Base-by-base conservation (phyloP, 306 rosid genomes). In the Vigna unguiculata region DNA sequence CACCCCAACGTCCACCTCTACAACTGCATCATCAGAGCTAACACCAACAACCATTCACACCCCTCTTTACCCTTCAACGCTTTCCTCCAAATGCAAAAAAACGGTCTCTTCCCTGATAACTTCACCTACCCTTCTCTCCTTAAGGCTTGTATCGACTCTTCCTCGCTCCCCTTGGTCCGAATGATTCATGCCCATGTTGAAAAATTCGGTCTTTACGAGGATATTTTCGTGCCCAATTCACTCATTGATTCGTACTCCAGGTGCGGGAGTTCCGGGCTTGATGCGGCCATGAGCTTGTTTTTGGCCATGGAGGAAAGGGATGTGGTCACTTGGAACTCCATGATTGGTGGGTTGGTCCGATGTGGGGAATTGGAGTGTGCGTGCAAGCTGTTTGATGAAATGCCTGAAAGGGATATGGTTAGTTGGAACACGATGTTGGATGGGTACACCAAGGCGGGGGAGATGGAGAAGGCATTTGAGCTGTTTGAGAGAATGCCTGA, bases 21-120 rank as follows among this genome's bases (percentile, higher is more conserved):
- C 72, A 91, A 93, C 64, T 57, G 86, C 74, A 58, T 93, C 85
- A 90, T 93, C 57, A 76, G 97, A 48, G 94, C 97, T 9, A 90
- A 93, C 74, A 63, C 87, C 20, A 90, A 72, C 6, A 88, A 78
- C 40, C 78, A 81, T 40, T 71, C 90, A 12, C 92, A 88, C 79
- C 71, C 83, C 4, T 84, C 61, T 0, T 80, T 73, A 6, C 88
- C 97, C 2, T 86, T 92, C 9, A 59, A 41, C 0, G 4, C 59
- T 52, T 90, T 90, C 88, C 76, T 84, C 28, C 71, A 79, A 2
- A 86, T 92, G 96, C 97, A 88, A 74, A 5, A 28, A 9, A 46
- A 17, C 30, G 91, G 80, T 6, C 70, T 86, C 2, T 71, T 28
- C 41, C 87, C 96, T 0, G 93, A 90, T 63, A 92, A 90, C 38